phyloP scores from a whole-genome alignment of 1,284 basidiomycete species.

The Apiotrichum sp. region DNA sequence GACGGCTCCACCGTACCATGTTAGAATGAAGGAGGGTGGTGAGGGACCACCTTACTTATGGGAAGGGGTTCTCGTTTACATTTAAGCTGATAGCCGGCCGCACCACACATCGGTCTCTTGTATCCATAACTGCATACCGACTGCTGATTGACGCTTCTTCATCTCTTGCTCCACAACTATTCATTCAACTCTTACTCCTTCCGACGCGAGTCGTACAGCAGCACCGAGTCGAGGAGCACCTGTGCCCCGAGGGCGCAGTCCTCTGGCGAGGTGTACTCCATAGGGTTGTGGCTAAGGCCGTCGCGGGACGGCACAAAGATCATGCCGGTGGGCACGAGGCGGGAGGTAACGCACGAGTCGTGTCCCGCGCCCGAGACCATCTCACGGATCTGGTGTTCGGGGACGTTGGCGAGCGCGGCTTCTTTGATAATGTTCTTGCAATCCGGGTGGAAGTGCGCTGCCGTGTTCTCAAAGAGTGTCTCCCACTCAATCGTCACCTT shows the following conservation, averaged over 20 bases:
- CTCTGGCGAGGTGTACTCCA: slow-evolving; percentile 26
- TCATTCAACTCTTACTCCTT: background rate
- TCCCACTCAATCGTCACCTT: slow-evolving; percentile 9
- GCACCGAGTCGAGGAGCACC: slow-evolving; percentile 21
- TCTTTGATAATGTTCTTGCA: slow-evolving; percentile 7
- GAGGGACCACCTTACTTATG: no score
- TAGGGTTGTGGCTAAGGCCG: slow-evolving; percentile 29
- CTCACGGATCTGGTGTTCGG: slow-evolving; percentile 8
- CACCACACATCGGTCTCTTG: no score
- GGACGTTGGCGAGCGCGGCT: slow-evolving; percentile 5
- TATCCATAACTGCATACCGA: no score
- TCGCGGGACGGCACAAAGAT: slow-evolving; percentile 32
- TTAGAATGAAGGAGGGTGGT: no score
- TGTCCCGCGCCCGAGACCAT: slow-evolving; percentile 22
- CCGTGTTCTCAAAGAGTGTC: slow-evolving; percentile 7
- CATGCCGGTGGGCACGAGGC: slow-evolving; percentile 27
- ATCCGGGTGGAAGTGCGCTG: slow-evolving; percentile 9
- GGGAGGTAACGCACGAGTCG: slow-evolving; percentile 22
- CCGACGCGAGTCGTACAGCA: slow-evolving; percentile 12
- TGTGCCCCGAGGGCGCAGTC: slow-evolving; percentile 18
- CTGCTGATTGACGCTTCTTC: no score
- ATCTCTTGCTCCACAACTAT: no score
- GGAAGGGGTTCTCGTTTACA: no score
- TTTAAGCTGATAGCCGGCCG: no score
- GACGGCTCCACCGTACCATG: no score